Percentiles rank a stretch among this genome's conserved stretches.
Evolutionary conservation across 73 alveolate species (phyloP).

Genomic region (Paramecium tetraurelia): DNA sequence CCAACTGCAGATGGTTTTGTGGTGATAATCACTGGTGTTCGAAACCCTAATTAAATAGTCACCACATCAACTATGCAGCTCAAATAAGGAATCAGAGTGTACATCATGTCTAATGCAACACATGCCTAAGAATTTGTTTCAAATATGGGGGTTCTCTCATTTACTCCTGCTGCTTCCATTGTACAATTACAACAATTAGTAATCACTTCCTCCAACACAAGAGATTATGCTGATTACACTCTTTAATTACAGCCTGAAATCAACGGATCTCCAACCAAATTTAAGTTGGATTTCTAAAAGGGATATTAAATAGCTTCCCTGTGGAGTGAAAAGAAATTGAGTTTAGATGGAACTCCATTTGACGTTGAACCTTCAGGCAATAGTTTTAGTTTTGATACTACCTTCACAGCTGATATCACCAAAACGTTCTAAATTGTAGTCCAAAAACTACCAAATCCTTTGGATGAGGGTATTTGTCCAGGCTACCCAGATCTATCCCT

Average conservation of each 20-base stretch:
- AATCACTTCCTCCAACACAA: slow-evolving; percentile 30
- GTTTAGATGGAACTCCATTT: neutral
- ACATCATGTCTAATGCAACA: slow-evolving; percentile 12
- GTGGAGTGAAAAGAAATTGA: slow-evolving; percentile 36
- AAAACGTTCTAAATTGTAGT: neutral
- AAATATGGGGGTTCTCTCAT: neutral
- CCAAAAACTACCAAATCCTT: slow-evolving; percentile 53
- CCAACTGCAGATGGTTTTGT: neutral
- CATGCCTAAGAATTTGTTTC: slow-evolving; percentile 50
- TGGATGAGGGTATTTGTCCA: slow-evolving; percentile 61
- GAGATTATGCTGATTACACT: slow-evolving; percentile 50
- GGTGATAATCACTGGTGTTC: neutral
- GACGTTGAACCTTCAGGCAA: slow-evolving; percentile 11
- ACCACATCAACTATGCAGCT: neutral
- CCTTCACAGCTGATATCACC: neutral
- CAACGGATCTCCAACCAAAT: neutral
- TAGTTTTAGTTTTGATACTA: neutral
- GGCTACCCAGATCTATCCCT: slow-evolving; percentile 54
- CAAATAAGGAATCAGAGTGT: slow-evolving; percentile 13
- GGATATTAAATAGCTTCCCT: slow-evolving; percentile 52
- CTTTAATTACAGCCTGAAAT: neutral
- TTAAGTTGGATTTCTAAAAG: slow-evolving; percentile 17
- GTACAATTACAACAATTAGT: slow-evolving; percentile 17
- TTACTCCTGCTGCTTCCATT: slow-evolving; percentile 47
- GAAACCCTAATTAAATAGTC: slow-evolving; percentile 9